These are phyloP conservation scores for Parastagonospora avenae DNA, from an alignment of 2,329 filamentous ascomycete genomes.

Conservation along the genomic window DNA sequence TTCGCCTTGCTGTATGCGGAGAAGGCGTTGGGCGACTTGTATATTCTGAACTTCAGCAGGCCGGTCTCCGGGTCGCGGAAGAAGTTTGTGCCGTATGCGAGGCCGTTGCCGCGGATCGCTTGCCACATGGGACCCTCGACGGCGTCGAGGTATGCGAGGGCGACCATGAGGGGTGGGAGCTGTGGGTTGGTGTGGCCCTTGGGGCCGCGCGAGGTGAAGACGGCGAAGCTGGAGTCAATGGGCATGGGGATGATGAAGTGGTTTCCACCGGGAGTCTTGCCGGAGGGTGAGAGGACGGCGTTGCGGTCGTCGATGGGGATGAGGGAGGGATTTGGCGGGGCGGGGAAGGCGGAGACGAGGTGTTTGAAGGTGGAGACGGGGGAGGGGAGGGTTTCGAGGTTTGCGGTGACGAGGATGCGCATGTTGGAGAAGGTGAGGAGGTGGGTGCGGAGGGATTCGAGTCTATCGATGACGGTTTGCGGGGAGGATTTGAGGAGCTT, in stretches of 20 bases:
- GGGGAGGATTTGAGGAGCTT: conserved; percentile 80
- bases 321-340: conserved; percentile 60
- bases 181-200: conserved; percentile 76
- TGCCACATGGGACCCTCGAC: conserved; percentile 95
- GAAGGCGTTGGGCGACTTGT: conserved; percentile 85
- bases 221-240: conserved; percentile 88
- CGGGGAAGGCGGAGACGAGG: conserved; percentile 56
- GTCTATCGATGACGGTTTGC: conserved; percentile 73
- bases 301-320: conserved; percentile 72
- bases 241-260: conserved; percentile 87
- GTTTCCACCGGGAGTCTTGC: conserved; percentile 73
- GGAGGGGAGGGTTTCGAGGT: conserved; percentile 73
- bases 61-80: conserved; percentile 78
- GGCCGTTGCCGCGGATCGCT: conserved; percentile 86
- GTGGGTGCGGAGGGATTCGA: conserved; percentile 74
- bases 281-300: conserved; percentile 75
- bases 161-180: conserved; percentile 84
- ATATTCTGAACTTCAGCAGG: conserved; percentile 81
- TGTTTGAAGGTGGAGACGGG: conserved; percentile 81
- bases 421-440: conserved; percentile 87
- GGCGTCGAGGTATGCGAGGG: conserved; percentile 87
- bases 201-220: conserved; percentile 75
- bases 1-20: conserved; percentile 83
- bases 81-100: conserved; percentile 89
- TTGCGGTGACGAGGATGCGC: conserved; percentile 80